Base-by-base conservation (phyloP, 345 rosid genomes). In the Euphorbia lathyris region DNA sequence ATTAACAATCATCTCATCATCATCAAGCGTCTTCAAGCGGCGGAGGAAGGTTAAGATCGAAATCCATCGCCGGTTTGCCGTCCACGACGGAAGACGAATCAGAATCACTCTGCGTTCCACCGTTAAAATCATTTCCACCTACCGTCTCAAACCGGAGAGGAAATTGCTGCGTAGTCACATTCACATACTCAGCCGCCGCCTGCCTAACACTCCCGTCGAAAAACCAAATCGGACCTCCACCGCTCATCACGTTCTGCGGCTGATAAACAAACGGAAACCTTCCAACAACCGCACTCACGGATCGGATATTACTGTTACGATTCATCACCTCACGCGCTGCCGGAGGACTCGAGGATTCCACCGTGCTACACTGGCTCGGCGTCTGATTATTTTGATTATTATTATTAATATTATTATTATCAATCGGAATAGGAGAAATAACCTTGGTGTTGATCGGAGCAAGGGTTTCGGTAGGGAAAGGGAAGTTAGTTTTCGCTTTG, bases 41-140 rank as follows among this genome's bases (percentile, higher is more conserved):
- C 6, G 97, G 89, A 36, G 88, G 86, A 65, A 86, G 83, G 63
- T 92, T 89, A 36, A 90, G 96, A 69, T 92, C 97, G 19, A 90
- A 76, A 71, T 73, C 77, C 4, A 60, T 66, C 23, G 71, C 72
- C 1, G 80, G 77, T 75, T 82, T 77, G 45, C 73, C 75, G 25
- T 83, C 87, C 26, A 79, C 81, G 14, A 68, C 76, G 0, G 90
- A 76, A 2, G 83, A 80, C 16, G 80, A 76, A 16, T 78, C 85
- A 30, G 90, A 74, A 63, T 84, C 89, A 12, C 85, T 64, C 52
- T 68, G 84, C 2, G 76, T 72, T 47, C 78, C 78, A 3, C 71
- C 61, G 12, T 63, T 59, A 40, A 77, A 23, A 70, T 68, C 78
- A 0, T 71, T 57, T 32, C 76, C n/a, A n/a, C n/a, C 77, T 53